Evolutionary conservation across 805 yeast genomes (phyloP).

Genomic region (Metschnikowia hibisci): DNA sequence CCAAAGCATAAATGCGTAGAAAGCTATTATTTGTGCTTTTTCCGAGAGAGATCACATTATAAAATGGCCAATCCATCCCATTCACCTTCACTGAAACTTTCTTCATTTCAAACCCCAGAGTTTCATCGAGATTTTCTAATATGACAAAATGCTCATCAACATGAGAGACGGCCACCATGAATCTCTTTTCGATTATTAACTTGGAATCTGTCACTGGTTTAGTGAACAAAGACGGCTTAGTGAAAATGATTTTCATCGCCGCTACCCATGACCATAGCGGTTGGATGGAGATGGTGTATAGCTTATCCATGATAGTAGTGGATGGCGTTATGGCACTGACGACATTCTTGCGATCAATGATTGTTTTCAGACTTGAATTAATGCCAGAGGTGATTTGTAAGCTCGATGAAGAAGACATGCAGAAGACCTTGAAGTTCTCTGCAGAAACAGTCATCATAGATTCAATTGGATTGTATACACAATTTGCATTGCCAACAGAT

Average conservation of each 20-base stretch:
- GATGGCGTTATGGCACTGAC: conserved; percentile 14
- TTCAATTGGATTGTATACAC: conserved; percentile 2
- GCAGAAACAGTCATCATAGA: conserved; percentile 16
- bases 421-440: conserved; percentile 27
- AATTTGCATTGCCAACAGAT: conserved; percentile 1
- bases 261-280: conserved; percentile 44
- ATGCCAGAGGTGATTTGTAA: conserved; percentile 14
- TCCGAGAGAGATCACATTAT: conserved; percentile 5
- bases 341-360: conserved; percentile 17
- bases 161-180: conserved; percentile 21
- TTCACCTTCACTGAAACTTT: conserved; percentile 26
- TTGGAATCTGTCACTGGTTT: conserved; percentile 20
- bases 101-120: conserved; percentile 6
- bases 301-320: conserved; percentile 20
- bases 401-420: conserved; percentile 23
- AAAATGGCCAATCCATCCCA: conserved; percentile 32
- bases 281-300: conserved; percentile 25
- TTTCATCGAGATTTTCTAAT: conserved; percentile 22
- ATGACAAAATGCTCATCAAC: conserved; percentile 28
- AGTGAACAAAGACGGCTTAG: conserved; percentile 28
- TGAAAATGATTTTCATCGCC: conserved; percentile 30
- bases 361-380: conserved; percentile 17
- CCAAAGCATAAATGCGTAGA: conserved; percentile 32
- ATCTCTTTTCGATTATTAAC: neutral
- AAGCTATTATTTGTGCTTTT: conserved; percentile 10